Evolutionary conservation across 129 eudicot species (phyloP).

Genomic region (Smallanthus sonchifolius): DNA sequence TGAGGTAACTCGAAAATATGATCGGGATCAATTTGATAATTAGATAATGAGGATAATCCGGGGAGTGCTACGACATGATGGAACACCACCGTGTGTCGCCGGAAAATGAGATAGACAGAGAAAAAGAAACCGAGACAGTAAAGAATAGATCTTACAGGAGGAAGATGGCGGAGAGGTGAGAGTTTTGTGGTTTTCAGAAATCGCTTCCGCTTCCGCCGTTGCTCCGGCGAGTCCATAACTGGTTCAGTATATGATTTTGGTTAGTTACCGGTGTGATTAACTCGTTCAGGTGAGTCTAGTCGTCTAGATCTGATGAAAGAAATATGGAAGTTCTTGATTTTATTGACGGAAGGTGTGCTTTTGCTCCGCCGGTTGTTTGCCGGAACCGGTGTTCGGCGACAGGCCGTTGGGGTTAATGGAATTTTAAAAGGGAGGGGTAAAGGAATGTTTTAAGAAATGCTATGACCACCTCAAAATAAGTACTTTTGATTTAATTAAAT

Average conservation of each 20-base stretch:
- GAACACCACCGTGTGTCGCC: slow-evolving; percentile 33
- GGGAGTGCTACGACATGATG: slow-evolving; percentile 47
- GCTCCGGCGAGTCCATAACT: slow-evolving; percentile 39
- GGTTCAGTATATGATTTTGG: background rate
- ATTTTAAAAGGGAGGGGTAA: background rate
- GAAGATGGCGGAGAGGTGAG: slow-evolving; percentile 25
- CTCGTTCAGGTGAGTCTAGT: background rate
- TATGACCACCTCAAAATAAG: slow-evolving; percentile 1
- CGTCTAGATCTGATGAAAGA: background rate
- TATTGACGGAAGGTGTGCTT: slow-evolving; percentile 4
- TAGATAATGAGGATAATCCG: slow-evolving; percentile 42
- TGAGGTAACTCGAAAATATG: slow-evolving; percentile 10
- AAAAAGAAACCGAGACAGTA: slow-evolving; percentile 38
- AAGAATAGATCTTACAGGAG: slow-evolving; percentile 49
- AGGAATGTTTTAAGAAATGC: slow-evolving; percentile 30
- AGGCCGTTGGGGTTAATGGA: background rate
- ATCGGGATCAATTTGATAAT: slow-evolving; percentile 21
- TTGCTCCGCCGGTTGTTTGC: slow-evolving; percentile 23
- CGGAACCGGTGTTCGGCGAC: slow-evolving; percentile 19
- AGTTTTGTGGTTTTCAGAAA: slow-evolving; percentile 17
- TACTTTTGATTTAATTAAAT: too few species aligned
- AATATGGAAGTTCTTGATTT: background rate
- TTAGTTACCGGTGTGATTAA: background rate
- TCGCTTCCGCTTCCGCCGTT: slow-evolving; percentile 32
- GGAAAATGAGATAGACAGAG: slow-evolving; percentile 36